Conservation (phyloP, 164 flowering plant species). For the Kalanchoe fedtschenkoi region DNA sequence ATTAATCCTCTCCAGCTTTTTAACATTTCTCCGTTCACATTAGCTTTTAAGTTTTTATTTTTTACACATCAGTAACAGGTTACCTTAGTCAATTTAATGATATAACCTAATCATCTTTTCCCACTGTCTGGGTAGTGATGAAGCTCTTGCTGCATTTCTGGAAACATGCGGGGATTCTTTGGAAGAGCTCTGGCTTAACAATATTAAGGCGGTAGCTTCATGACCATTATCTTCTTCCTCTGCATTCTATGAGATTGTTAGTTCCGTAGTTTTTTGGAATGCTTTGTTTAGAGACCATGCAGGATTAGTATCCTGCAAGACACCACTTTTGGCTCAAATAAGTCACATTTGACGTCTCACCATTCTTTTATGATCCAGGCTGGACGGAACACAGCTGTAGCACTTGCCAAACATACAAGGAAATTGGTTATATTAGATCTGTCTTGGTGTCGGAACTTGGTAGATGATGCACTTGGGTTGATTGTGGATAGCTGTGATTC, state of each 20-base stretch:
- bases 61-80: neutral
- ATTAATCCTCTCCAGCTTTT: too few relatives aligned
- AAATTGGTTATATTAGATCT: constrained; percentile 51
- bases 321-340: neutral
- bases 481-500: constrained; percentile 72
- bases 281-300: neutral
- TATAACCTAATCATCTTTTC: neutral
- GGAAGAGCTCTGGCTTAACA: constrained; percentile 62
- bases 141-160: constrained; percentile 74
- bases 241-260: neutral
- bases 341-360: neutral
- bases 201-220: constrained; percentile 41
- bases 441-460: constrained; percentile 70
- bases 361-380: constrained; percentile 28
- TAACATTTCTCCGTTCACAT: neutral
- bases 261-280: neutral
- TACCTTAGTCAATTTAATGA: neutral
- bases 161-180: constrained; percentile 56
- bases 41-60: neutral
- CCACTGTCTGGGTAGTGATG: constrained; percentile 53
- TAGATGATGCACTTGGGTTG: constrained; percentile 59
- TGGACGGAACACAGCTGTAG: constrained; percentile 46
- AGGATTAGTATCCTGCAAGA: neutral
- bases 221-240: neutral
- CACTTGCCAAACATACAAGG: constrained; percentile 41